These are phyloP conservation scores for Diaporthe sp. DNA, from an alignment of 2,329 filamentous ascomycete genomes.

Conservation along the genomic window DNA sequence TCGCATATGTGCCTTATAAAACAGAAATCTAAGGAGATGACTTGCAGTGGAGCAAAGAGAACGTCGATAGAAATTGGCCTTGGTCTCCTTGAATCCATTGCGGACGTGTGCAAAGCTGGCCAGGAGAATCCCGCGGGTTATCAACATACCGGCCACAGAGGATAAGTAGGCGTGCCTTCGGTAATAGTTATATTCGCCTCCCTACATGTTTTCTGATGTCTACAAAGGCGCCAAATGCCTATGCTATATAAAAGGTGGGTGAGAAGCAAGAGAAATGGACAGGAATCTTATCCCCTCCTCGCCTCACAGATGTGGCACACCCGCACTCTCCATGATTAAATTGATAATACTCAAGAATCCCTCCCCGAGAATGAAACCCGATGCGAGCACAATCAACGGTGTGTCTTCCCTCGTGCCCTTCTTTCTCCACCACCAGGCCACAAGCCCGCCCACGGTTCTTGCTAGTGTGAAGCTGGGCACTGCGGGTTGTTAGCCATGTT, in stretches of 20 bases:
- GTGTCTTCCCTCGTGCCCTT: slow-evolving; percentile 72
- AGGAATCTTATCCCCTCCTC: neutral
- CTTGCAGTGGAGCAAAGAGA: neutral
- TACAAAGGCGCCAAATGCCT: neutral
- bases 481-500: slow-evolving; percentile 14
- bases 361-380: slow-evolving; percentile 91
- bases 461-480: slow-evolving; percentile 96
- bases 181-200: neutral
- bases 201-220: neutral
- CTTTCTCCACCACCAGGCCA: slow-evolving; percentile 83
- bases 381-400: slow-evolving; percentile 88
- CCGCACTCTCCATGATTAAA: slow-evolving; percentile 81
- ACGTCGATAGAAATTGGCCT: neutral
- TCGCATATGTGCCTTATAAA: neutral
- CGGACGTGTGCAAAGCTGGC: too few relatives aligned
- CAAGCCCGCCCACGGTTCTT: slow-evolving; percentile 81
- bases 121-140: neutral
- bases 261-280: neutral
- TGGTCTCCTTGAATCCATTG: too few relatives aligned
- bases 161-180: too few relatives aligned
- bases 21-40: neutral
- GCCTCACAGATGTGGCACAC: slow-evolving; percentile 79
- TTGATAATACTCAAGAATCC: slow-evolving; percentile 94
- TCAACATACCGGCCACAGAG: neutral
- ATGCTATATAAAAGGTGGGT: neutral